A percentile compares a stretch with the other conserved stretches of the same genome.
Conservation (phyloP, 2,329 filamentous ascomycete genomes). For the Hypoxylon sp. region DNA sequence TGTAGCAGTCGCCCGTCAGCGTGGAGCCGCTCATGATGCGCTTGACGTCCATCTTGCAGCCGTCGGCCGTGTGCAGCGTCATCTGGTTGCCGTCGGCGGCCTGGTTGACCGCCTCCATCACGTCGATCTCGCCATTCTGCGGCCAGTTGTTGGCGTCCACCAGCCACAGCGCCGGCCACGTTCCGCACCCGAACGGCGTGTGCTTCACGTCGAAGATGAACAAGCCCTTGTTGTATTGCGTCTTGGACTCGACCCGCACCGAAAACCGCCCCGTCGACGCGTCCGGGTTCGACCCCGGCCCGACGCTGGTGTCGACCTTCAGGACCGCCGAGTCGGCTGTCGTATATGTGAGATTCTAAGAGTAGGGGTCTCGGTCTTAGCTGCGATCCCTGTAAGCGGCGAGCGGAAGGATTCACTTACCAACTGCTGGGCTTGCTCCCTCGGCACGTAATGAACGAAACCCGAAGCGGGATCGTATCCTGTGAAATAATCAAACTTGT, state of each 20-base stretch:
- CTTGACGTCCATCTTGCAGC: conserved; percentile 61
- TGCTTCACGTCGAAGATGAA: conserved; percentile 73
- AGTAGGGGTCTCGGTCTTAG: conserved; percentile 17
- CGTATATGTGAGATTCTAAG: conserved; percentile 69
- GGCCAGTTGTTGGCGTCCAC: conserved; percentile 69
- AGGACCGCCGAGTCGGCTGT: conserved; percentile 61
- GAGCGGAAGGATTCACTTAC: conserved; percentile 46
- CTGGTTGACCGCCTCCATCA: conserved; percentile 66
- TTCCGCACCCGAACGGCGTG: conserved; percentile 68
- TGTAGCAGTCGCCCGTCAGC: conserved; percentile 57
- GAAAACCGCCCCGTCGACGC: conserved; percentile 68
- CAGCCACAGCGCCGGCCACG: conserved; percentile 73
- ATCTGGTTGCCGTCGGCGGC: conserved; percentile 64
- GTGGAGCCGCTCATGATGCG: conserved; percentile 60
- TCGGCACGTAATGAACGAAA: conserved; percentile 62
- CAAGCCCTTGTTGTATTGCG: conserved; percentile 67
- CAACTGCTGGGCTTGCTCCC: conserved; percentile 50
- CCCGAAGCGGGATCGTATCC: conserved; percentile 60
- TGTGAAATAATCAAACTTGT: conserved; percentile 62
- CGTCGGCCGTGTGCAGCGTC: conserved; percentile 64
- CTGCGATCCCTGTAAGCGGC: conserved; percentile 7
- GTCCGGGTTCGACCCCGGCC: conserved; percentile 55
- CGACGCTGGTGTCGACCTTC: conserved; percentile 67
- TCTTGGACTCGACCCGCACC: conserved; percentile 68
- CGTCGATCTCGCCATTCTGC: conserved; percentile 68